Conservation (phyloP, 78 protist genomes). For the Acrasis kona region DNA sequence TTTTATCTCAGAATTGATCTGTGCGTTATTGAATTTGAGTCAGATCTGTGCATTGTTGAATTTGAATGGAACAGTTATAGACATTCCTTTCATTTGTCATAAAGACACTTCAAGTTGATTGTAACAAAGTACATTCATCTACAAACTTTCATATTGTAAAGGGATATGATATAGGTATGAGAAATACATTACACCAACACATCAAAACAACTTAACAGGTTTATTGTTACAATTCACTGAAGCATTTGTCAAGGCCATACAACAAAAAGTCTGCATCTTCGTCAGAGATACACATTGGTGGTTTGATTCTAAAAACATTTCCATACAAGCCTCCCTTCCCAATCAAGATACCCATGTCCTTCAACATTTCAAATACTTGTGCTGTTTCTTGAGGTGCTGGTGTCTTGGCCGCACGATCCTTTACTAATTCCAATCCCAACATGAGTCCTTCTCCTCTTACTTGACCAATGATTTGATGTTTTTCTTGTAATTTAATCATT, state of each 20-base stretch:
- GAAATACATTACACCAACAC: too few relatives aligned
- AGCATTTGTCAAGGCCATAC: neutral
- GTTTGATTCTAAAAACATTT: neutral
- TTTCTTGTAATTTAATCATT: conserved; percentile 1
- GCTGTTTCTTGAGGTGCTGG: neutral
- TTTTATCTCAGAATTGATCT: too few relatives aligned
- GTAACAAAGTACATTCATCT: too few relatives aligned
- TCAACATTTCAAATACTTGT: neutral
- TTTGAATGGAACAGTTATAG: too few relatives aligned
- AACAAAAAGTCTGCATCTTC: neutral
- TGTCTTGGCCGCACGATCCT: neutral
- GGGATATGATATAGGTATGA: too few relatives aligned
- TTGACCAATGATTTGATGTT: conserved; percentile 6
- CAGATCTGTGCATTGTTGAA: too few relatives aligned
- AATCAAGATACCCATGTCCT: neutral
- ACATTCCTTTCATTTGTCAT: too few relatives aligned
- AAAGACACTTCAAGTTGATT: too few relatives aligned
- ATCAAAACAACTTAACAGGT: too few relatives aligned
- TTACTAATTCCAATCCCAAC: conserved; percentile 29
- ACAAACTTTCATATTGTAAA: too few relatives aligned
- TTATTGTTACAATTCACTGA: too few relatives aligned
- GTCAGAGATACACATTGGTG: conserved; percentile 2
- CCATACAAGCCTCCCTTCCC: conserved; percentile 3
- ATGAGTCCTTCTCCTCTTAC: conserved; percentile 41
- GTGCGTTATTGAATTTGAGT: too few relatives aligned